Evolutionary conservation across 176 grass and related monocot species (phyloP), one percentile per base, ranked within the genome.

Genomic region (Thalia dealbata): DNA sequence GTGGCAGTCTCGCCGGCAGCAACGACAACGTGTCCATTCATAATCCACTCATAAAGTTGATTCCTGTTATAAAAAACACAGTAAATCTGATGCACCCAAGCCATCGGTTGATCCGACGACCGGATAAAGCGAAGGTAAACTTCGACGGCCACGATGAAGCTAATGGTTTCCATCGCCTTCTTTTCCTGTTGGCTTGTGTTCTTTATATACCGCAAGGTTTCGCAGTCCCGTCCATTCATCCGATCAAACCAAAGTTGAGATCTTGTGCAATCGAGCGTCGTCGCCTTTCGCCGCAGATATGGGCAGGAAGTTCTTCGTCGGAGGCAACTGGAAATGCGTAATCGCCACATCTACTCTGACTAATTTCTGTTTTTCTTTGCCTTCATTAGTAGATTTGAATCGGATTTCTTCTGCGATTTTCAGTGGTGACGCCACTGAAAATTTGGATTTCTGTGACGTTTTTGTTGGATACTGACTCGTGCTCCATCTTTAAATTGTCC

Each of bases 321-420:
- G 92, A 21, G 92, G 92, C 77, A 91, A 96, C 82, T 91, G 86
- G 86, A 91, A 96, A 96, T 91, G 92, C 77, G 92, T 89, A 83
- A 84, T 44, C 50, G 30, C n/a, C 1, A 0, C 19, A 23, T 59
- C 23, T 24, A 0, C 25, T 26, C 11, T 52, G 7, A 0, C 32
- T 60, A 11, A 3, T 23, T 60, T 1, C 16, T 45, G 21, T 69
- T 45, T 21, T n/a, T 69, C 0, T 44, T 29, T 66, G 7, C 44
- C 19, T 68, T n/a, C 21, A 27, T 64, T 64, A 4, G 12, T 64
- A 7, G 25, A 32, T 15, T 28, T 11, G 59, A 61, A 61, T 61
- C 59, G 59, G 45, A 48, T n/a, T 22, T 1, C 54, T 58, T 23
- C 21, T 23, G 54, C 54, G 6, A n/a, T 22, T 58, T 19, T 58